Evolutionary conservation across 208 protist species (phyloP).

Genomic region (Trypanosomatidae sp.): DNA sequence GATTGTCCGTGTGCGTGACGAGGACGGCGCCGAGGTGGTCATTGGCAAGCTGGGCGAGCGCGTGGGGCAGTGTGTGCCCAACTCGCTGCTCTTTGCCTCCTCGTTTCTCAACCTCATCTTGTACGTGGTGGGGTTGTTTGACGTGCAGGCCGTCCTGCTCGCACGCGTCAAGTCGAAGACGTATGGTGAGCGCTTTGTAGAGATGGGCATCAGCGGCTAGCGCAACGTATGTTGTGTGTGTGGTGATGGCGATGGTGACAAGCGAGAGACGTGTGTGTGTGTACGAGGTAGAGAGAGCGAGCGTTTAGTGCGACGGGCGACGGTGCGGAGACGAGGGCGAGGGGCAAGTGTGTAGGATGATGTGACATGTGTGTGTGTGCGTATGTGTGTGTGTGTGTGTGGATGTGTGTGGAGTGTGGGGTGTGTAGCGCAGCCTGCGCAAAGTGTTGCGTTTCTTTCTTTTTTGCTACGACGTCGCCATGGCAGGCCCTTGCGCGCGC

Average conservation of each 20-base stretch:
- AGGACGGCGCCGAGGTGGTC: slow-evolving; percentile 11
- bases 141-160: slow-evolving; percentile 68
- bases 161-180: slow-evolving; percentile 68
- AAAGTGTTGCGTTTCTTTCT: no score
- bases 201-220: slow-evolving; percentile 76
- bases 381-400: no score
- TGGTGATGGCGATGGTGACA: slow-evolving; percentile 1
- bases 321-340: no score
- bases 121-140: slow-evolving; percentile 59
- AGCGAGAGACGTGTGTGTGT: slow-evolving; percentile 2
- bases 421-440: no score
- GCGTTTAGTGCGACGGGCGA: no score
- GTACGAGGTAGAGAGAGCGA: slow-evolving; percentile 3
- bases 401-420: no score
- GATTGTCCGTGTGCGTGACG: slow-evolving; percentile 7
- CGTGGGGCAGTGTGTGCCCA: slow-evolving; percentile 26
- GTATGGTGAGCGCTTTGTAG: slow-evolving; percentile 70
- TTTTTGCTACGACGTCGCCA: no score
- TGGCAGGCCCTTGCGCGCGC: no score
- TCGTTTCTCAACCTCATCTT: slow-evolving; percentile 42
- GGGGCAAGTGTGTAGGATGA: no score
- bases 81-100: slow-evolving; percentile 33
- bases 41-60: slow-evolving; percentile 36
- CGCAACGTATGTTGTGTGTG: no score
- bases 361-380: no score